phyloP scores from a whole-genome alignment of 164 flowering plant genomes.

The Chimonanthus salicifolius region DNA sequence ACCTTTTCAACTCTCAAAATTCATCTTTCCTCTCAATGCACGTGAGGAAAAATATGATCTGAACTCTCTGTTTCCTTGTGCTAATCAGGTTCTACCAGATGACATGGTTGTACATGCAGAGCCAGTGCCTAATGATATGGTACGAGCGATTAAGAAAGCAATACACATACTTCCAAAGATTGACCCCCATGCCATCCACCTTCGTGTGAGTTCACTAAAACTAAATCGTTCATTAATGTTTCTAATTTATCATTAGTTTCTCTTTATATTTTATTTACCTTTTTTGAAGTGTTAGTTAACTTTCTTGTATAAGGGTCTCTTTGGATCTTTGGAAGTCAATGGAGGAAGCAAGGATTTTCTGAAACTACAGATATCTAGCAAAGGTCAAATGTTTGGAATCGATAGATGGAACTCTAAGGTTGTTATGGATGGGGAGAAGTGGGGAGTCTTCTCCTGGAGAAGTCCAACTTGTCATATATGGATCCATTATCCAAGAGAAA shows the following conservation, averaged over 20 bases:
- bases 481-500: no score
- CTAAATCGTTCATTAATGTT: not conserved
- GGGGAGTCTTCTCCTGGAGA: no score
- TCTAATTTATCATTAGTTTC: not conserved
- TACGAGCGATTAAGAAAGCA: conserved; percentile 70
- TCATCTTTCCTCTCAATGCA: no score
- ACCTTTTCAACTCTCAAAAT: no score
- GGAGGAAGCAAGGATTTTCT: no score
- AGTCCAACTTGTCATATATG: no score
- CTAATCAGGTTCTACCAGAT: conserved; percentile 79
- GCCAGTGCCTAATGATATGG: conserved; percentile 90
- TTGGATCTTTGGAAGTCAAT: not conserved
- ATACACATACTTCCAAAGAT: conserved; percentile 75
- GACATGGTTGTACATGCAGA: conserved; percentile 93
- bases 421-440: no score
- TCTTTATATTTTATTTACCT: not conserved
- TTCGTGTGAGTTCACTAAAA: conserved; percentile 50
- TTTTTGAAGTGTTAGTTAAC: not conserved
- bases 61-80: not conserved
- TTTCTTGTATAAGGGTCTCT: not conserved
- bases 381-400: no score
- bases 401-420: no score
- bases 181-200: conserved; percentile 90
- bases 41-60: not conserved
- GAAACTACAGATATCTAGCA: no score